These are phyloP conservation scores for Diphasiastrum complanatum DNA, from an alignment of 83 land plant species.

Conservation along the genomic window DNA sequence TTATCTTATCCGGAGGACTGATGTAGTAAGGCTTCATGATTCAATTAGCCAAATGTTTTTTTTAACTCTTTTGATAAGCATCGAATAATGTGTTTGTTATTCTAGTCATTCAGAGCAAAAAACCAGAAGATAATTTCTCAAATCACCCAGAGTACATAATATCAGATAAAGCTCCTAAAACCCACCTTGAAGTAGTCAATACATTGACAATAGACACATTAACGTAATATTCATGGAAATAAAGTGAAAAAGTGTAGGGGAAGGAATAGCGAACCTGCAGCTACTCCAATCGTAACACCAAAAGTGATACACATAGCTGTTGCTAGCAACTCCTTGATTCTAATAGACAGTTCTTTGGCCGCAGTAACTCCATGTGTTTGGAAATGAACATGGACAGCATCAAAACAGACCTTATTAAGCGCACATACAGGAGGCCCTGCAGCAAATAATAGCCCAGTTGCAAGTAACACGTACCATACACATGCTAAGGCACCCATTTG, in stretches of 20 bases:
- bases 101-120: background rate
- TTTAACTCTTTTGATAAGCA: too few species aligned
- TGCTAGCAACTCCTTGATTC: conserved; percentile 39
- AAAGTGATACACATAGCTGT: conserved; percentile 45
- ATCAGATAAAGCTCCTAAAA: too few species aligned
- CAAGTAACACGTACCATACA: conserved; percentile 61
- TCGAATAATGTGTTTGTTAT: too few species aligned
- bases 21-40: too few species aligned
- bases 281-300: conserved; percentile 60
- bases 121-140: background rate
- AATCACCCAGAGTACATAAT: too few species aligned
- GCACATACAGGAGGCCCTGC: conserved; percentile 49
- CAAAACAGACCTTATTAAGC: conserved; percentile 35
- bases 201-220: background rate
- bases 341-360: conserved; percentile 19
- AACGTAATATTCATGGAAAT: background rate
- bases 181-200: too few species aligned
- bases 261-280: too few species aligned
- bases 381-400: conserved; percentile 24
- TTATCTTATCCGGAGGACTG: too few species aligned
- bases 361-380: conserved; percentile 19
- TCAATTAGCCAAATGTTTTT: too few species aligned
- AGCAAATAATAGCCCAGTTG: conserved; percentile 45
- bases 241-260: background rate
- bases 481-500: conserved; percentile 63